Evolutionary conservation across 176 grass and related monocot species (phyloP), one percentile per base, ranked within the genome.

Genomic region (Lolium rigidum): DNA sequence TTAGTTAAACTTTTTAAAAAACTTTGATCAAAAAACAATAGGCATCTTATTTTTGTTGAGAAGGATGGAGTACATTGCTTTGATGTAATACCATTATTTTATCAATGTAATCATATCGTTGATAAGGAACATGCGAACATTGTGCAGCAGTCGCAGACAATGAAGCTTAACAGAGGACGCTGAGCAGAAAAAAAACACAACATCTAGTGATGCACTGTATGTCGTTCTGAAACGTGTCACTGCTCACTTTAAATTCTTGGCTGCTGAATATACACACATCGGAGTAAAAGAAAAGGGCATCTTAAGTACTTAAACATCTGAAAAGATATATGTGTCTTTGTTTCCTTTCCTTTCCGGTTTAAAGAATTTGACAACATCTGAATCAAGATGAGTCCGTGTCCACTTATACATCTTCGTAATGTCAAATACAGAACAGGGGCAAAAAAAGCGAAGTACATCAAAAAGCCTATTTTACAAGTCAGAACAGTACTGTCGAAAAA

Each of bases 341-440:
- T 20, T 76, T 21, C 54, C 48, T 76, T 76, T 51, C 8, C 25
- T 76, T 76, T 51, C 8, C 25, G 6, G 25, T 35, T 0, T 76
- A 28, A 54, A 55, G 73, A 76, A 76, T 76, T 18, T 75, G 15
- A 50, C 73, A 76, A 35, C 7, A 55, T 70, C 37, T n/a, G 26
- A 35, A 35, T 76, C 47, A 9, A 76, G 24, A 75, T 52, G 71
- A 75, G 14, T 35, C 20, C 3, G 8, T 75, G 0, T 48, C 14
- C 73, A 54, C 73, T 54, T 49, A 28, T 5, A 47, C 70, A 49
- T 49, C 12, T 54, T 54, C 9, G 10, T 76, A 52, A 18, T 76
- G 49, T 10, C 18, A 11, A 76, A 76, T 54, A 76, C 16, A 54
- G 14, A 76, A 76, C 16, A n/a, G 9, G 49, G 49, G 8, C 41